Conservation (phyloP, 306 rosid species). For the Datisca glomerata region DNA sequence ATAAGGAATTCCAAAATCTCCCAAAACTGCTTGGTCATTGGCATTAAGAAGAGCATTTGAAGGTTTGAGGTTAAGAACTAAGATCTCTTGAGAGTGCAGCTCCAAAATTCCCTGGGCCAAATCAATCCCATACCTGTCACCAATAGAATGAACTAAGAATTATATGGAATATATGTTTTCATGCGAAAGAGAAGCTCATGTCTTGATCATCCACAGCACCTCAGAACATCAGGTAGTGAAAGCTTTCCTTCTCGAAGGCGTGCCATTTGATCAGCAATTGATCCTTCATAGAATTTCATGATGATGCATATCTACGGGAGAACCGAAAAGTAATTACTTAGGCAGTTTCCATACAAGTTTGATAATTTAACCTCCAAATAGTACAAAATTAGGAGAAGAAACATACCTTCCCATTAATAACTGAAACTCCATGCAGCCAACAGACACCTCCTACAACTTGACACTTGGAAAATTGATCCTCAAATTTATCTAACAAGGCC, state of each 20-base stretch:
- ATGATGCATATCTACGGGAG: constrained; percentile 51
- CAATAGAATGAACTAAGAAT: constrained; percentile 18
- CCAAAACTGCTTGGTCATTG: constrained; percentile 64
- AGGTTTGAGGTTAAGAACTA: constrained; percentile 78
- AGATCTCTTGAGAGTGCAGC: constrained; percentile 56
- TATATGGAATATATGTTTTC: not conserved
- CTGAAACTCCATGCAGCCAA: constrained; percentile 57
- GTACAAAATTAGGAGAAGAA: constrained; percentile 9
- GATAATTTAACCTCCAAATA: constrained; percentile 5
- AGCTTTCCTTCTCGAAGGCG: constrained; percentile 57
- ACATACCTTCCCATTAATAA: constrained; percentile 69
- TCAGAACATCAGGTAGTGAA: constrained; percentile 52
- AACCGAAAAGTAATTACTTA: not conserved
- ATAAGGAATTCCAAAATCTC: constrained; percentile 80
- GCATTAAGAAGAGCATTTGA: constrained; percentile 53
- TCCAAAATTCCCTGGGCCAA: constrained; percentile 58
- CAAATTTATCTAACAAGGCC: constrained; percentile 44
- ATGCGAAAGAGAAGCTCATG: not conserved
- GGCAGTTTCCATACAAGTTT: constrained; percentile 1
- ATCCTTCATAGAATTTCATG: constrained; percentile 80
- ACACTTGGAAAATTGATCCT: constrained; percentile 43
- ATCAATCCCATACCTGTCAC: constrained; percentile 67
- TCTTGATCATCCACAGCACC: constrained; percentile 35
- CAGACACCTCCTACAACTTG: constrained; percentile 42
- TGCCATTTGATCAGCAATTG: constrained; percentile 84